phyloP scores from a whole-genome alignment of 805 yeast genomes.

The Cyberlindnera lachancei region DNA sequence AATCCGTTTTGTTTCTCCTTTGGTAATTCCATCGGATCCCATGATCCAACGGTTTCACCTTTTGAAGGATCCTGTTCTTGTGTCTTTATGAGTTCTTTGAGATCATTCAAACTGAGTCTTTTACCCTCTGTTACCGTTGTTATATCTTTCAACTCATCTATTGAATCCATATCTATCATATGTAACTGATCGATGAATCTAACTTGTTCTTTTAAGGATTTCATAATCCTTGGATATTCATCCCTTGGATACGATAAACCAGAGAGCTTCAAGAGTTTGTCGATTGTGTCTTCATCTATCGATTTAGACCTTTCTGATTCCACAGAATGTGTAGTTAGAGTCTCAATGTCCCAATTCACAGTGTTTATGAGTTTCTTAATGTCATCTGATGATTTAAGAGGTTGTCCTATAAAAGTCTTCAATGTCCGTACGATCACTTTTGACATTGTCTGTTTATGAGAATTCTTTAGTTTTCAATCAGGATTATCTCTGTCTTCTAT shows the following conservation, averaged over 20 bases:
- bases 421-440: too few relatives aligned
- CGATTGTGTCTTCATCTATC: conserved; percentile 6
- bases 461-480: too few relatives aligned
- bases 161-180: conserved; percentile 12
- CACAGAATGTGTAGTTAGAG: conserved; percentile 17
- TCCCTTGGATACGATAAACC: conserved; percentile 34
- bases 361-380: conserved; percentile 8
- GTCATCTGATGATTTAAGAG: background rate
- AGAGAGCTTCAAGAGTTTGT: conserved; percentile 38
- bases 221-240: conserved; percentile 26
- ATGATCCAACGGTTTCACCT: conserved; percentile 35
- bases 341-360: conserved; percentile 20
- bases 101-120: conserved; percentile 25
- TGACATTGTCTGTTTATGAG: too few relatives aligned
- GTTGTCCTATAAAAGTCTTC: background rate
- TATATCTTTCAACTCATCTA: conserved; percentile 21
- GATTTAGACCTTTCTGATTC: conserved; percentile 12
- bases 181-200: conserved; percentile 42
- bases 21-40: conserved; percentile 35
- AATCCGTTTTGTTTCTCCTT: conserved; percentile 28
- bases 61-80: conserved; percentile 22
- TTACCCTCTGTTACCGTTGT: conserved; percentile 23
- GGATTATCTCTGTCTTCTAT: too few relatives aligned
- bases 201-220: conserved; percentile 39
- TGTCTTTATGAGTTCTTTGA: conserved; percentile 22